These are phyloP conservation scores for Malus hybrid DNA, from an alignment of 331 rosid species.

Conservation along the genomic window DNA sequence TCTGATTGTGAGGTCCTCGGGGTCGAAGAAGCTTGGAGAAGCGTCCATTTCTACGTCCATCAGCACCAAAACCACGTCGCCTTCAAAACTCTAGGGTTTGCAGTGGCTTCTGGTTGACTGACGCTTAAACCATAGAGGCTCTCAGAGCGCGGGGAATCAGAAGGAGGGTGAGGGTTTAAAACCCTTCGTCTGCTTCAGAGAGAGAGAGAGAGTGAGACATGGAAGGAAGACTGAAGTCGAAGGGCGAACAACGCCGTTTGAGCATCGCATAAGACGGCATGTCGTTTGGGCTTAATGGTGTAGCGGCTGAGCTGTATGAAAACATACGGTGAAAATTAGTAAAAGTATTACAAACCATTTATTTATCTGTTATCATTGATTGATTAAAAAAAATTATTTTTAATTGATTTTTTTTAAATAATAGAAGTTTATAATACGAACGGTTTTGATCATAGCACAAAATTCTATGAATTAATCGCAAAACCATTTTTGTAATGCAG, in stretches of 20 bases:
- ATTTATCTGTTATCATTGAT: too few species aligned
- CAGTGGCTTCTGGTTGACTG: not conserved
- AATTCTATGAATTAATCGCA: too few species aligned
- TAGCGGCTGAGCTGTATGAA: too few species aligned
- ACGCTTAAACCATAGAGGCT: constrained; percentile 32
- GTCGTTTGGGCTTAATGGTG: too few species aligned
- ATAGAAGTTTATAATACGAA: too few species aligned
- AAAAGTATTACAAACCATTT: too few species aligned
- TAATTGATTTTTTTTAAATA: too few species aligned
- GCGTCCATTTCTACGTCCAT: constrained; percentile 57
- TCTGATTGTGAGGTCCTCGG: constrained; percentile 48
- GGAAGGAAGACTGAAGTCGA: not conserved
- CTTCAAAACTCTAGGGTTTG: not conserved
- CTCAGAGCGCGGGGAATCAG: constrained; percentile 29
- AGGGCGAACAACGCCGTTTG: not conserved
- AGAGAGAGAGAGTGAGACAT: not conserved
- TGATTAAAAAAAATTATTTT: too few species aligned
- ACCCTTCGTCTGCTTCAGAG: not conserved
- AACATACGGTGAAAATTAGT: too few species aligned
- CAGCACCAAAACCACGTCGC: not conserved
- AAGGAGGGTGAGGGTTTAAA: not conserved
- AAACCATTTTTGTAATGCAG: too few species aligned
- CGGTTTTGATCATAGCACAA: too few species aligned
- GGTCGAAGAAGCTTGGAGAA: constrained; percentile 55
- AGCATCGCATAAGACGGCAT: too few species aligned